Evolutionary conservation across 202 grass and related monocot genomes (phyloP).

Genomic region (Schoenoplectus triqueter): DNA sequence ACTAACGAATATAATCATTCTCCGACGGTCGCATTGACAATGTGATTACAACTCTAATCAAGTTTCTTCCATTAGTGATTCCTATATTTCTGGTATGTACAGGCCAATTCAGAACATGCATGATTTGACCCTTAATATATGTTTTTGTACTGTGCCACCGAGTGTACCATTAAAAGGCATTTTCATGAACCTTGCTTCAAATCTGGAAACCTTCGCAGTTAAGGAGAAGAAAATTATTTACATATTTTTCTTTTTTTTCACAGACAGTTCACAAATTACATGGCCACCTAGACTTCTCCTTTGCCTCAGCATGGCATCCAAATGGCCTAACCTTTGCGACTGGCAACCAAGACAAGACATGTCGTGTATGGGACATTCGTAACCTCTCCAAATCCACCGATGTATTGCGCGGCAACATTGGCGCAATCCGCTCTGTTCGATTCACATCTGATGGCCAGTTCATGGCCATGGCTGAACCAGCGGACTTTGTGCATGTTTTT

Average conservation of each 20-base stretch:
- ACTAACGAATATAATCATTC: background rate
- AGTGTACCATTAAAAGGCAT: conserved; percentile 16
- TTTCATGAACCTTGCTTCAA: background rate
- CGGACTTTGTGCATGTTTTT: conserved; percentile 85
- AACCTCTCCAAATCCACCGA: conserved; percentile 71
- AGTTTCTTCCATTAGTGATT: conserved; percentile 6
- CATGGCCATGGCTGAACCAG: conserved; percentile 89
- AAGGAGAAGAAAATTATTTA: background rate
- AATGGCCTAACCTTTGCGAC: conserved; percentile 78
- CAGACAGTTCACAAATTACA: conserved; percentile 67
- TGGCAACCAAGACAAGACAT: conserved; percentile 96
- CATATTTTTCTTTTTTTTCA: conserved; percentile 40
- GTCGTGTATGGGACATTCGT: conserved; percentile 74
- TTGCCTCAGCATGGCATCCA: conserved; percentile 86
- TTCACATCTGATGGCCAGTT: conserved; percentile 84
- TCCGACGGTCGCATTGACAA: background rate
- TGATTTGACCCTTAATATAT: conserved; percentile 18
- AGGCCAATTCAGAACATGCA: background rate
- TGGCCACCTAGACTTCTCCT: conserved; percentile 79
- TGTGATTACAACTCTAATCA: background rate
- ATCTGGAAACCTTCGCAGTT: background rate
- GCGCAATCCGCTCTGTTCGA: conserved; percentile 75
- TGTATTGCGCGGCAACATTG: conserved; percentile 79
- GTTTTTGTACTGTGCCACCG: background rate
- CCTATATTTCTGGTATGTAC: conserved; percentile 16